These are phyloP conservation scores for Chaetomium cochliodes DNA, from an alignment of 495 filamentous ascomycete species.

Conservation along the genomic window DNA sequence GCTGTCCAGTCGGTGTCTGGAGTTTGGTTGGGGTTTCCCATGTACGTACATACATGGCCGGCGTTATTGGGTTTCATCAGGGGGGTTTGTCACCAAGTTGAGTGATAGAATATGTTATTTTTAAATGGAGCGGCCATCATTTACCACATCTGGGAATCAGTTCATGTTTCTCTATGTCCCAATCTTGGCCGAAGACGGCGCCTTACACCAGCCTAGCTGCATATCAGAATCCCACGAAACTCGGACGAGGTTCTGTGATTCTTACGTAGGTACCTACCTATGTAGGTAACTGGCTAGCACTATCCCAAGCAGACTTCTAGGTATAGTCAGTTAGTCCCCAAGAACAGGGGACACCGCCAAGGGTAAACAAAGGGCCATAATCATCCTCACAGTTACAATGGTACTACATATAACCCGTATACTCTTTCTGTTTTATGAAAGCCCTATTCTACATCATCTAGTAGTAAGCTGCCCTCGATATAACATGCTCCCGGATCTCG, in stretches of 20 bases:
- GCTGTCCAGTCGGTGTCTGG: neutral
- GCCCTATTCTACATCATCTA: slow-evolving; percentile 33
- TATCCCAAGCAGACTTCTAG: no score
- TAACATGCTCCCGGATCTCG: slow-evolving; percentile 17
- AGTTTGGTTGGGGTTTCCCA: neutral
- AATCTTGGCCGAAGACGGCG: no score
- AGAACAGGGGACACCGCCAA: no score
- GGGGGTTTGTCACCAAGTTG: neutral
- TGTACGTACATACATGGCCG: neutral
- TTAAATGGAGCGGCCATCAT: neutral
- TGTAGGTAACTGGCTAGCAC: no score
- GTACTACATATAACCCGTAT: neutral
- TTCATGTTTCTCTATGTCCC: no score
- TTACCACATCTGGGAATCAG: no score
- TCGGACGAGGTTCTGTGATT: no score
- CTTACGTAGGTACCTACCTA: no score
- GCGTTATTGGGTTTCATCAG: neutral
- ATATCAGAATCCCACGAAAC: no score
- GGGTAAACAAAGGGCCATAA: no score
- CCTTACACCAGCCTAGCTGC: no score
- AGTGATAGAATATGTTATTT: neutral
- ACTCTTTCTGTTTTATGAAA: slow-evolving; percentile 23
- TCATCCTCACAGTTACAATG: neutral
- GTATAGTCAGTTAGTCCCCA: no score
- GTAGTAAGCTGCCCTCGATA: slow-evolving; percentile 32